Evolutionary conservation across 805 yeast species (phyloP), one percentile per base, ranked within the genome.

Genomic region (Candida saitoana): DNA sequence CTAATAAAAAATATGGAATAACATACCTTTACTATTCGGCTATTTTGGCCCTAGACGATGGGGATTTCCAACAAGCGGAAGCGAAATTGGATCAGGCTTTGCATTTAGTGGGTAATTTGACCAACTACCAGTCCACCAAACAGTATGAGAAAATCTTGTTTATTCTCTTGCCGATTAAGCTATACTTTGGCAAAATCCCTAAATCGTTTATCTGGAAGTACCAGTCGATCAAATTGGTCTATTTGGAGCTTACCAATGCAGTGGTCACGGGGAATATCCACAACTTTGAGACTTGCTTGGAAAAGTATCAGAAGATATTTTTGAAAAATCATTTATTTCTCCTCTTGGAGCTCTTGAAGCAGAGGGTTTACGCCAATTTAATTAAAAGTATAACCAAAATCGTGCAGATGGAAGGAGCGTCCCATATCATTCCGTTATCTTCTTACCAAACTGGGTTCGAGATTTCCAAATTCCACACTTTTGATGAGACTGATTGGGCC

Each of bases 11-110:
- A 27, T 83, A 82, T 39, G 69, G 77, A 3, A 77, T 82, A 30
- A 73, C 78, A 2, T 87, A 79, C 57, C 64, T 79, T 38, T 89
- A 84, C 62, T 86, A 80, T 61, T 72, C 80, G 54, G 87, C 90
- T 2, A 69, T 82, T 11, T 68, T 85, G 40, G 73, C 79, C 38
- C 76, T 84, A 32, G 82, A 84, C 51, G 84, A 82, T 42, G 78
- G 78, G 18, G 81, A 84, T 43, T 79, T 76, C 49, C 60, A 44
- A 2, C 61, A 62, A 11, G 82, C 84, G 3, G 75, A 74, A 43
- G 59, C 59, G 11, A 74, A 77, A 51, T 69, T 87, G 36, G 60
- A 68, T 9, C 54, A 63, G 33, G 89, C 93, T 0, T 60, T 77
- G 45, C 48, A 49, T 8, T 50, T 67, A 22, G 49, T 67, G 27